Base-by-base conservation (phyloP, 495 filamentous ascomycete genomes). In the Ascodesmis nigricans region DNA sequence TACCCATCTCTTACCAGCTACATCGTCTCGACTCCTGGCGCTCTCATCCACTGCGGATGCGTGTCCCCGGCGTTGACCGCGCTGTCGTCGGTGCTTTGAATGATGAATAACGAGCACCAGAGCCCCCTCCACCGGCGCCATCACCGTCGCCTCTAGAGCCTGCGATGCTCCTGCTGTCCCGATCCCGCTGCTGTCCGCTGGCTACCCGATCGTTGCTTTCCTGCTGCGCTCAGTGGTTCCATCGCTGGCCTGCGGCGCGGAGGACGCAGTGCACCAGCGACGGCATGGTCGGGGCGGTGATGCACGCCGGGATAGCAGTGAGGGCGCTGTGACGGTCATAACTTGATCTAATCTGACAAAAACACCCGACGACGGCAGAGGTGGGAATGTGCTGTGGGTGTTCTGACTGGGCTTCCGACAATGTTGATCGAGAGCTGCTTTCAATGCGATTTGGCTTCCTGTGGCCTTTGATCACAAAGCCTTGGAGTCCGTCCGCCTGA, bases 261-360 rank as follows among this genome's bases (percentile, higher is more conserved):
- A n/a, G n/a, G n/a, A n/a, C n/a, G n/a, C n/a, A n/a, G n/a, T n/a
- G n/a, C n/a, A n/a, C n/a, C n/a, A n/a, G n/a, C n/a, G n/a, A n/a
- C n/a, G n/a, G n/a, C n/a, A n/a, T n/a, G n/a, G n/a, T n/a, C n/a
- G n/a, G n/a, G n/a, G 33, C 33, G 27, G 33, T 9, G 33, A 9
- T 26, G 20, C 8, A 19, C 7, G 10, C 33, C 6, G 6, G 13
- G 33, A 17, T 10, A 15, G 33, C 13, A 6, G 7, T n/a, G 33
- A 22, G 25, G 19, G 15, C n/a, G 21, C 10, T 26, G 18, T 47
- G 44, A 47, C 44, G 44, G 44, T 36, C 37, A 54, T 51, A 46
- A 52, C 48, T 52, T 52, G 48, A 52, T 52, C 48, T 52, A 52
- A 52, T 52, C 48, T 52, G 48, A 52, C 48, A 43, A 41, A 36